Conservation (phyloP, 1,284 basidiomycete species). For the Fomes fomentarius region DNA sequence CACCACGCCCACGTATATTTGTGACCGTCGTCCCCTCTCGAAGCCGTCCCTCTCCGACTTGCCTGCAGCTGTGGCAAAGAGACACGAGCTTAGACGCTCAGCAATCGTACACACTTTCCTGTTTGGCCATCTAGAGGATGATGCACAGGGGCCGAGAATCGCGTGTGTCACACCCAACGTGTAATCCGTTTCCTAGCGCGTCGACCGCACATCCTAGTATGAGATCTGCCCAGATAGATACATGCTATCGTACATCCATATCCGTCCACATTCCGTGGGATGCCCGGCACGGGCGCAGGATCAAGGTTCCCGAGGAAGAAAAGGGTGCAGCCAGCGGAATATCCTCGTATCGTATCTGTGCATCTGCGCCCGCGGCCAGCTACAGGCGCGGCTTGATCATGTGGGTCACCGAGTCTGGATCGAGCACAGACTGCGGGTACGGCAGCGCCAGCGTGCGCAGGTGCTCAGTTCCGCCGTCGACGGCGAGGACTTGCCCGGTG, state of each 20-base stretch:
- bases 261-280: conserved; percentile 14
- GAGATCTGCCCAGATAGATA: not conserved
- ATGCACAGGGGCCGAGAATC: conserved; percentile 1
- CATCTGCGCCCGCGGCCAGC: not conserved
- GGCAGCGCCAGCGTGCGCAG: conserved; percentile 53
- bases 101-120: conserved; percentile 18
- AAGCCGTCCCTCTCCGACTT: not conserved
- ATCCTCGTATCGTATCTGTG: conserved; percentile 11
- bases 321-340: not conserved
- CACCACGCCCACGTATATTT: not conserved
- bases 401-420: conserved; percentile 48
- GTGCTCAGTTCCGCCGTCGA: conserved; percentile 71
- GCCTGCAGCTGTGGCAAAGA: not conserved
- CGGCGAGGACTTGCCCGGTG: conserved; percentile 71
- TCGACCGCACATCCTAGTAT: conserved; percentile 7
- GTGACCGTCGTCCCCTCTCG: not conserved
- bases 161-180: conserved; percentile 9
- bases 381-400: conserved; percentile 47
- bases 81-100: conserved; percentile 6
- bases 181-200: conserved; percentile 3
- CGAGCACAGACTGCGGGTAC: conserved; percentile 69
- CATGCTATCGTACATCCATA: conserved; percentile 11
- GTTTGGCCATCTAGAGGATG: conserved; percentile 9
- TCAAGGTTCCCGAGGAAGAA: not conserved
- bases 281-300: conserved; percentile 1